Conservation (phyloP, 345 rosid species). For the Trapa incisa region DNA sequence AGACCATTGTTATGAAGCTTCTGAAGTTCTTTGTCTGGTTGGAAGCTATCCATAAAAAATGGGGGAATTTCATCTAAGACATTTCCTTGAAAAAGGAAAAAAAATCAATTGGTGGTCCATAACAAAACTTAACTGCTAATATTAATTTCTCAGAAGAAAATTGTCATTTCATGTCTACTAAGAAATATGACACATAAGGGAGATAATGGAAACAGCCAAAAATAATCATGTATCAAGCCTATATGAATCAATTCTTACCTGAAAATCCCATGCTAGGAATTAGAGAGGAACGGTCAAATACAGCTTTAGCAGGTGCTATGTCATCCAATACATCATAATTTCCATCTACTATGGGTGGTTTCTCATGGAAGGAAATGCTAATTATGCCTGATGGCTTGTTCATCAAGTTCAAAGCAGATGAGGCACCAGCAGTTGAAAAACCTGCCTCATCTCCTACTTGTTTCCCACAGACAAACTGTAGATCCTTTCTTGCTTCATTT, state of each 20-base stretch:
- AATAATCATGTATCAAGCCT: not conserved
- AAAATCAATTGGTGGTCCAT: slow-evolving; percentile 18
- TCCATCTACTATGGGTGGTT: slow-evolving; percentile 32
- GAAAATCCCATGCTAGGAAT: slow-evolving; percentile 19
- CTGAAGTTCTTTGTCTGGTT: slow-evolving; percentile 18
- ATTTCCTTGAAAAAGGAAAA: slow-evolving; percentile 21
- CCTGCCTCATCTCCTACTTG: slow-evolving; percentile 12
- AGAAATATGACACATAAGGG: not conserved
- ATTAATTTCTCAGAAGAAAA: not conserved
- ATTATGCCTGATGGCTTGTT: slow-evolving; percentile 19
- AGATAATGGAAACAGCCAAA: not conserved
- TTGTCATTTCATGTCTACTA: not conserved
- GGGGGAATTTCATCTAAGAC: slow-evolving; percentile 31
- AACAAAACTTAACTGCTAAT: not conserved
- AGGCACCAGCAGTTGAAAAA: slow-evolving; percentile 11
- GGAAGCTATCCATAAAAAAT: slow-evolving; percentile 19
- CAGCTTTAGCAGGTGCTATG: slow-evolving; percentile 19
- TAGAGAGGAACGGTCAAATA: slow-evolving; percentile 9
- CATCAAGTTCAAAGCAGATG: slow-evolving; percentile 13
- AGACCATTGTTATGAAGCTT: slow-evolving; percentile 12
- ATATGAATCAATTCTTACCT: slow-evolving; percentile 27
- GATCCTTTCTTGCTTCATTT: slow-evolving; percentile 9
- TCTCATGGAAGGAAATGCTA: slow-evolving; percentile 41
- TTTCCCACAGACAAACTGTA: slow-evolving; percentile 15
- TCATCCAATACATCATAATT: slow-evolving; percentile 23